Evolutionary conservation across 805 yeast species (phyloP).

Genomic region (Schizosaccharomyces osmophilus): DNA sequence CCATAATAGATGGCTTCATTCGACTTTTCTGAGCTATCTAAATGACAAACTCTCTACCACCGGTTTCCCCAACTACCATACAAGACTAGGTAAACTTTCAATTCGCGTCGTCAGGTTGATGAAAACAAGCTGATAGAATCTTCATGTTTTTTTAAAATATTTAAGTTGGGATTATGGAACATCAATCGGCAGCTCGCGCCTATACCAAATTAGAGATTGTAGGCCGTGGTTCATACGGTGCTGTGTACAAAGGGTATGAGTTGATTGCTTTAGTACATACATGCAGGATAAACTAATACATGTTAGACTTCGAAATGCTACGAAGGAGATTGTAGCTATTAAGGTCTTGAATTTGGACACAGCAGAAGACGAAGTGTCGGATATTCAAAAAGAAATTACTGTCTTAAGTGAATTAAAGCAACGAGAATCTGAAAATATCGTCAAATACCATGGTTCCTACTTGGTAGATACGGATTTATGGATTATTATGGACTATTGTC

Average conservation of each 20-base stretch:
- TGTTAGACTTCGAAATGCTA: conserved; percentile 15
- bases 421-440: conserved; percentile 52
- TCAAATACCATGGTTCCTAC: conserved; percentile 75
- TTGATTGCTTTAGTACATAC: neutral
- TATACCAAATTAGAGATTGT: conserved; percentile 72
- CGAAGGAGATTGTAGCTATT: conserved; percentile 69
- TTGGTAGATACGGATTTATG: conserved; percentile 75
- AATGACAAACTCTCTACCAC: too few relatives aligned
- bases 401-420: conserved; percentile 59
- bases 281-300: neutral
- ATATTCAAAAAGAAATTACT: conserved; percentile 80
- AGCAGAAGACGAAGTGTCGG: conserved; percentile 78
- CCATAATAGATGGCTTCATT: too few relatives aligned
- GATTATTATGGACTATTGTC: conserved; percentile 94
- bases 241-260: conserved; percentile 66
- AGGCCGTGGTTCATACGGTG: conserved; percentile 92
- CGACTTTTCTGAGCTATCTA: too few relatives aligned
- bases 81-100: too few relatives aligned
- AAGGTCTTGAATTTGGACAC: conserved; percentile 82
- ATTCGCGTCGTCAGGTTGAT: too few relatives aligned
- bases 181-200: conserved; percentile 13
- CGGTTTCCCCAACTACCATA: too few relatives aligned
- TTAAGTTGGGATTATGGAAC: neutral
- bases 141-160: too few relatives aligned
- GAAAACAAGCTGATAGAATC: too few relatives aligned